Percentiles rank a stretch among this genome's conserved stretches.
Evolutionary conservation across 2,329 filamentous ascomycete genomes (phyloP).

Genomic region (Pseudocercospora cruenta): DNA sequence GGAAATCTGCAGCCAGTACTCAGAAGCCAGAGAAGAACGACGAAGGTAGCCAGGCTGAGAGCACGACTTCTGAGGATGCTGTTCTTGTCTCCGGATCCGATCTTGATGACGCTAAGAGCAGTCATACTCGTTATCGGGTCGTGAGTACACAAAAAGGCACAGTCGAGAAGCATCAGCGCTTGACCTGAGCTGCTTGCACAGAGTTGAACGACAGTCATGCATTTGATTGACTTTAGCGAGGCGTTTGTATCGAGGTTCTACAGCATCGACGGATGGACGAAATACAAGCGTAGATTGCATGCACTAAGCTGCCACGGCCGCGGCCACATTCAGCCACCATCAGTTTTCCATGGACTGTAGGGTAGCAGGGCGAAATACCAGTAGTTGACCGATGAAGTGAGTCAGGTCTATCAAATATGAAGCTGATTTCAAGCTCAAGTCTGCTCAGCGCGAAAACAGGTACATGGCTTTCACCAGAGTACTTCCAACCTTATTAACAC

Average conservation of each 20-base stretch:
- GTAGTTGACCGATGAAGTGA: not conserved
- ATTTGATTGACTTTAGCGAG: not conserved
- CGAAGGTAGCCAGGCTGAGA: not conserved
- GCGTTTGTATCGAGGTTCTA: not conserved
- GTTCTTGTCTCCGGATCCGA: constrained; percentile 14
- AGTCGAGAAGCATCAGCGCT: constrained; percentile 3
- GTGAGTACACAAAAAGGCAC: constrained; percentile 9
- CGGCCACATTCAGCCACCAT: not conserved
- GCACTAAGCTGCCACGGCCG: too few relatives aligned
- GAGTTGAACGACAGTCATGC: not conserved
- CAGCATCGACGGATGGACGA: not conserved
- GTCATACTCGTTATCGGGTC: not conserved
- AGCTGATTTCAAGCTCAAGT: not conserved
- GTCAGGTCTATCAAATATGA: not conserved
- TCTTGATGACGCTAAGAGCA: constrained; percentile 10
- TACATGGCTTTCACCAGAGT: not conserved
- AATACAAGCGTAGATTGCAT: not conserved
- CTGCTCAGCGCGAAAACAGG: not conserved
- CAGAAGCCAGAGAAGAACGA: not conserved
- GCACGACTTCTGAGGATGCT: constrained; percentile 10
- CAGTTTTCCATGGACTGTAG: not conserved
- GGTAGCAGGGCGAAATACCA: not conserved
- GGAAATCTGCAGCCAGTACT: not conserved
- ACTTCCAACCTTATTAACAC: not conserved
- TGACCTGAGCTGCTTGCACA: not conserved